These are phyloP conservation scores for Pseudogymnoascus sp. DNA, from an alignment of 2,329 filamentous ascomycete species.

Conservation along the genomic window DNA sequence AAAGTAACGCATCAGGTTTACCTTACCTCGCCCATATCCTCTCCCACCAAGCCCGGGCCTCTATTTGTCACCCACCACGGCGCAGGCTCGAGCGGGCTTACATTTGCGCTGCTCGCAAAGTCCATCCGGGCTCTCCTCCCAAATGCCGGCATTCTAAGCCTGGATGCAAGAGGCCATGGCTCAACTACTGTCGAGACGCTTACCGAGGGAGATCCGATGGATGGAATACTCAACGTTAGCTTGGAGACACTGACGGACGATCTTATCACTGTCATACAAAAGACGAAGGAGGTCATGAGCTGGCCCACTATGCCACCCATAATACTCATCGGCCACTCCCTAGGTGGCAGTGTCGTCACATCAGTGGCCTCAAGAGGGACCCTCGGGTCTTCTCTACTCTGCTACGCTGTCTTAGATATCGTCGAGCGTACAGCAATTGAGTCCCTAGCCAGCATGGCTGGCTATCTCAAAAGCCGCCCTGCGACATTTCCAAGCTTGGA, in stretches of 20 bases:
- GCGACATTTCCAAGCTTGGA: conserved; percentile 66
- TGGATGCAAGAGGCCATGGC: conserved; percentile 84
- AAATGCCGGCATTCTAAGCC: conserved; percentile 70
- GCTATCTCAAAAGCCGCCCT: conserved; percentile 77
- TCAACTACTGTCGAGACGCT: conserved; percentile 44
- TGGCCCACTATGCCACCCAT: conserved; percentile 69
- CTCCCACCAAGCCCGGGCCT: conserved; percentile 63
- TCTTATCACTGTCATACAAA: conserved; percentile 57
- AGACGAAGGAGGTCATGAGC: conserved; percentile 57
- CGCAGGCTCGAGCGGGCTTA: conserved; percentile 84
- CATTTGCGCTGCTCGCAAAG: conserved; percentile 72
- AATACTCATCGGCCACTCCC: conserved; percentile 81
- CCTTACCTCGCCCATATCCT: conserved; percentile 76
- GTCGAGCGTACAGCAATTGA: conserved; percentile 96
- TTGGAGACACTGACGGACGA: conserved; percentile 67
- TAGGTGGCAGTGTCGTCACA: conserved; percentile 86
- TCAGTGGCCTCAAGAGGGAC: conserved; percentile 63
- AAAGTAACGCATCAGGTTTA: conserved; percentile 73
- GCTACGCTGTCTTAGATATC: conserved; percentile 86
- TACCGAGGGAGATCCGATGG: conserved; percentile 23
- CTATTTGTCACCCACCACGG: conserved; percentile 93
- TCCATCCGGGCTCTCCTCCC: conserved; percentile 73
- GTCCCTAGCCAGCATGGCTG: conserved; percentile 87
- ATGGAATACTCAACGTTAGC: conserved; percentile 52
- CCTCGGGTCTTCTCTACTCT: conserved; percentile 62